Evolutionary conservation across 768 basidiomycete genomes (phyloP), one percentile per base, ranked within the genome.

Genomic region (Hericium alpestre): DNA sequence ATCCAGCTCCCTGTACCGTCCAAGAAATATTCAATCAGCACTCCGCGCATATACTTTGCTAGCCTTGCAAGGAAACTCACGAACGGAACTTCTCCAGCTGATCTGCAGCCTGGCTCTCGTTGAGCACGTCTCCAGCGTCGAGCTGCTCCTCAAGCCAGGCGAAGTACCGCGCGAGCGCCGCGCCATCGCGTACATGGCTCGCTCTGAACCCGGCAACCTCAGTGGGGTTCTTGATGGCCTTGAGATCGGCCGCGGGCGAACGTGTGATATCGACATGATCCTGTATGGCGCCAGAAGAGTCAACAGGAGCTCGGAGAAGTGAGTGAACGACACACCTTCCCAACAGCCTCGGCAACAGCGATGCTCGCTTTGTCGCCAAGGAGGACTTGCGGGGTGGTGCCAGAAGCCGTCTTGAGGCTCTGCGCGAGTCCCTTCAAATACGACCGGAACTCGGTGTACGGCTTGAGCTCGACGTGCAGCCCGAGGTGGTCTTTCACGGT

Each of bases 81-180:
- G 82, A 82, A 71, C 95, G 76, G 64, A 79, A 96, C 63, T 81
- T 72, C 71, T 93, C 87, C 52, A 99, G 75, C 63, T 84, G 74
- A 63, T 82, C 80, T 1, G 93, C 86, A 12, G 80, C 95, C 58
- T 92, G 79, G 60, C 83, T 84, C 68, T 99, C 95, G 43, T 78
- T 84, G 58, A 94, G 58, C 57, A 74, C 76, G 16, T 72, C 74
- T 0, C 83, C 89, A 7, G 76, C 72, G 3, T 77, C 69, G 16
- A 98, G 73, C 61, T 86, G 79, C 59, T 93, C 87, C 69, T 98
- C 93, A 1, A 99, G 76, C 96, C 95, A 99, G 0, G 92, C 78
- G 63, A 97, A 97, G 71, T 98, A 99, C 13, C 86, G 79, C 8
- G 80, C 83, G 50, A 98, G 75, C 0, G 94, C 94, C 1, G 79